Evolutionary conservation across 768 basidiomycete genomes (phyloP).

Genomic region (Boletus speciosus): DNA sequence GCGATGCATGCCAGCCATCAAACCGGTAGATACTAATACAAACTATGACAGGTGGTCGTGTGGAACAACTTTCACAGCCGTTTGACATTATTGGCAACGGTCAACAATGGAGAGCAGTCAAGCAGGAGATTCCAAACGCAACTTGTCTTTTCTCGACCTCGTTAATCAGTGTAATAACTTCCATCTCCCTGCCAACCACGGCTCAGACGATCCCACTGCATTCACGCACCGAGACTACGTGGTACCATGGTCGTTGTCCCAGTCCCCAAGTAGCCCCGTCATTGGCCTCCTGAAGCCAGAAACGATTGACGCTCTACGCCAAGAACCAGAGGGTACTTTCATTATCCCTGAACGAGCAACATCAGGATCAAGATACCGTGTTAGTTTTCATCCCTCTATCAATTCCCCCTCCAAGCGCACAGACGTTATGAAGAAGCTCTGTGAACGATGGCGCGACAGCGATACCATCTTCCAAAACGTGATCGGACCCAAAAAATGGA

Average conservation of each 20-base stretch:
- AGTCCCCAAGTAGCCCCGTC: conserved; percentile 48
- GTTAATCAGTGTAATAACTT: conserved; percentile 74
- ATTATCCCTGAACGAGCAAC: conserved; percentile 33
- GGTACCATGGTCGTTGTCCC: conserved; percentile 53
- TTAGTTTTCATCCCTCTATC: conserved; percentile 51
- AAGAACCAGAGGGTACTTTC: conserved; percentile 47
- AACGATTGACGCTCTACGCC: conserved; percentile 50
- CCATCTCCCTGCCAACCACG: conserved; percentile 33
- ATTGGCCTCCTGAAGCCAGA: conserved; percentile 60
- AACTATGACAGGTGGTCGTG: too few relatives aligned
- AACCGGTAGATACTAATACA: too few relatives aligned
- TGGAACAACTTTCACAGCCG: not conserved
- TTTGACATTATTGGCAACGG: not conserved
- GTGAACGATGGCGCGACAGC: conserved; percentile 71
- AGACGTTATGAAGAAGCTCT: conserved; percentile 58
- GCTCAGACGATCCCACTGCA: conserved; percentile 22
- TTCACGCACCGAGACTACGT: conserved; percentile 40
- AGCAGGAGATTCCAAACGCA: not conserved
- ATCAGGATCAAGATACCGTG: conserved; percentile 21
- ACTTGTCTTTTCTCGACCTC: conserved; percentile 54
- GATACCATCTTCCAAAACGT: conserved; percentile 53
- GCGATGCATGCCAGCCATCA: too few relatives aligned
- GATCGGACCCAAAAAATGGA: conserved; percentile 79
- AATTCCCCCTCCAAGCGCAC: conserved; percentile 60
- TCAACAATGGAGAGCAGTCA: conserved; percentile 5